A percentile compares a stretch with the other conserved stretches of the same genome.
Evolutionary conservation across 176 grass and related monocot genomes (phyloP).

Genomic region (Oryza punctata): DNA sequence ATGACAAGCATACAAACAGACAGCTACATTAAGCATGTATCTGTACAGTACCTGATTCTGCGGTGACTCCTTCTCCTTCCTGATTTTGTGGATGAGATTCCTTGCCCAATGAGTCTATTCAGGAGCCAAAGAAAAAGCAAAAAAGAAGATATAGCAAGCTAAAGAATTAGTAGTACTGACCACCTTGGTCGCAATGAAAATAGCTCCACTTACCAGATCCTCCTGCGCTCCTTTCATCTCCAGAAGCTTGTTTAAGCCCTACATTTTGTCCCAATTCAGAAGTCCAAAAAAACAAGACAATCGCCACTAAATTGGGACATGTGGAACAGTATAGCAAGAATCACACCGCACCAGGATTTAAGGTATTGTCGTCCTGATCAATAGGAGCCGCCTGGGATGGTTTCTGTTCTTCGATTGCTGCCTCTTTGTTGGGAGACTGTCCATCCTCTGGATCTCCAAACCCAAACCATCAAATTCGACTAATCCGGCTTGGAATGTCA

Average conservation of each 20-base stretch:
- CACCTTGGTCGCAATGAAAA: neutral
- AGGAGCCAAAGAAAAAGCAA: neutral
- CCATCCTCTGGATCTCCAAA: constrained; percentile 20
- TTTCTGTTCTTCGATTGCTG: constrained; percentile 4
- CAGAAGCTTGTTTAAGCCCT: constrained; percentile 15
- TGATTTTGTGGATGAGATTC: constrained; percentile 3
- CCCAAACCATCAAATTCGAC: constrained; percentile 2
- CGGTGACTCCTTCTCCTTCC: constrained; percentile 6
- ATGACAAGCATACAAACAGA: constrained; percentile 30
- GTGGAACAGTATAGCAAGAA: constrained; percentile 1
- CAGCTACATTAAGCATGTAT: neutral
- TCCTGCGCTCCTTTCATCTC: neutral
- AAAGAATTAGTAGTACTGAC: neutral
- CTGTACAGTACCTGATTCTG: constrained; percentile 19
- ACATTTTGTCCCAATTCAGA: constrained; percentile 24
- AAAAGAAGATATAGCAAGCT: neutral
- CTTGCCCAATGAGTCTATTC: neutral
- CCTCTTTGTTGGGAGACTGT: constrained; percentile 30
- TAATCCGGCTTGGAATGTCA: neutral
- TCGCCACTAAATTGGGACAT: neutral
- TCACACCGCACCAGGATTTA: constrained; percentile 25
- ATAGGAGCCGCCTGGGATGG: constrained; percentile 2
- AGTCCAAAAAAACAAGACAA: constrained; percentile 20
- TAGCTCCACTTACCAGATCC: constrained; percentile 33
- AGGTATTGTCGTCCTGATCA: constrained; percentile 8